Base-by-base conservation (phyloP, 768 basidiomycete genomes). In the Podaxis carcinomalis region DNA sequence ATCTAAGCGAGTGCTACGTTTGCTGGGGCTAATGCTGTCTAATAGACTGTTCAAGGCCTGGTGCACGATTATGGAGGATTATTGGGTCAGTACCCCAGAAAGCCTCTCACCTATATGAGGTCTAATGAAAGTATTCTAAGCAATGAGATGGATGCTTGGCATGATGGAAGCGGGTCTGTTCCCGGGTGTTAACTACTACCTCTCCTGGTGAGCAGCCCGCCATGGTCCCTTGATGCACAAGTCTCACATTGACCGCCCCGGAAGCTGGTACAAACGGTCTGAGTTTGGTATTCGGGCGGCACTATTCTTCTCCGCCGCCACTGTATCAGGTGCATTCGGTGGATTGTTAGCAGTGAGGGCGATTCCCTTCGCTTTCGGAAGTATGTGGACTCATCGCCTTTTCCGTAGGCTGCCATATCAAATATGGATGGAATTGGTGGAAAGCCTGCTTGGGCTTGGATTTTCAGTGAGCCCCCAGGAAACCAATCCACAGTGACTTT, bases 321-420 rank as follows among this genome's bases (percentile, higher is more conserved):
- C 89, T 2, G 82, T 90, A 0, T 86, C 89, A 1, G 92, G 91
- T n/a, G 90, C 90, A 21, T 92, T 92, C 64, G 88, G 88, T 56
- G 89, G 89, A 53, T 74, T 90, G 19, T 82, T 91, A 51, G 88
- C 88, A 37, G 88, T 88, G 67, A 44, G 74, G 62, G 44, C 70
- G 73, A 16, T 23, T 19, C 10, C 36, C 27, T 37, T n/a, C 16
- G 5, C 32, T 21, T 51, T 35, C 6, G 19, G 28, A 9, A 35
- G 16, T 35, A 44, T 36, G 23, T 2, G 10, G 13, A 16, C 35
- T 57, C 27, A 44, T 36, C 11, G 3, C 16, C 32, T 16, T 61
- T 36, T 49, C 36, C 47, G 9, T 58, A 82, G 80, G 82, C 80
- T 28, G 89, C 80, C 0, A 90, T 90, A 51, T 83, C 86, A 5